These are phyloP conservation scores for Dichotomopilus funicola DNA, from an alignment of 2,329 filamentous ascomycete species.

Conservation along the genomic window DNA sequence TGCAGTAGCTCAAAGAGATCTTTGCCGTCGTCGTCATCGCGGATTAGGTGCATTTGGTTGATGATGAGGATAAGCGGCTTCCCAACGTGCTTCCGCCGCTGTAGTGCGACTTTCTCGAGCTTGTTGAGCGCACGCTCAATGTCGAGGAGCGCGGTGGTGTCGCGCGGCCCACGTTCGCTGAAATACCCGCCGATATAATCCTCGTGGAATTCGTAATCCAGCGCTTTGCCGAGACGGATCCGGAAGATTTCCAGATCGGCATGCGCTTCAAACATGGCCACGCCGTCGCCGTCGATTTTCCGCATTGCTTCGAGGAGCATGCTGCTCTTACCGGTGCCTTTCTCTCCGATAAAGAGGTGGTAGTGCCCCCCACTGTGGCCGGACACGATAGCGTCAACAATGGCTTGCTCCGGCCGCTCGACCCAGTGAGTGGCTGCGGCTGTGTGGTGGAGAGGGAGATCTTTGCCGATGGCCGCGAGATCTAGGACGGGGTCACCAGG, in stretches of 20 bases:
- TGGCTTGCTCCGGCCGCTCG: slow-evolving; percentile 69
- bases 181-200: slow-evolving; percentile 97
- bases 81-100: slow-evolving; percentile 53
- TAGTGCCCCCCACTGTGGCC: slow-evolving; percentile 75
- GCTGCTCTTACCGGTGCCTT: slow-evolving; percentile 92
- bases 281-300: slow-evolving; percentile 80
- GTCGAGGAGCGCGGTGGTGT: slow-evolving; percentile 85
- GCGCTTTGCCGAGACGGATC: slow-evolving; percentile 81
- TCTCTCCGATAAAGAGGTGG: slow-evolving; percentile 86
- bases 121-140: slow-evolving; percentile 98
- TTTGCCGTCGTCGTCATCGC: slow-evolving; percentile 87
- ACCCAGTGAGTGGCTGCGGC: slow-evolving; percentile 66
- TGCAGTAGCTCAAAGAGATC: slow-evolving; percentile 92
- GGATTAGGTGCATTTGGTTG: slow-evolving; percentile 85
- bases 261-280: slow-evolving; percentile 95
- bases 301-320: slow-evolving; percentile 96
- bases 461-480: slow-evolving; percentile 61
- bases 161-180: slow-evolving; percentile 84
- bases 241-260: slow-evolving; percentile 93
- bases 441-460: slow-evolving; percentile 37
- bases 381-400: slow-evolving; percentile 74
- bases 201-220: slow-evolving; percentile 96
- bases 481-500: slow-evolving; percentile 87
- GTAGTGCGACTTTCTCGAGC: slow-evolving; percentile 86
- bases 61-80: slow-evolving; percentile 84